These are phyloP conservation scores for Primulina eburnea DNA, from an alignment of 257 asterid species.

Conservation along the genomic window DNA sequence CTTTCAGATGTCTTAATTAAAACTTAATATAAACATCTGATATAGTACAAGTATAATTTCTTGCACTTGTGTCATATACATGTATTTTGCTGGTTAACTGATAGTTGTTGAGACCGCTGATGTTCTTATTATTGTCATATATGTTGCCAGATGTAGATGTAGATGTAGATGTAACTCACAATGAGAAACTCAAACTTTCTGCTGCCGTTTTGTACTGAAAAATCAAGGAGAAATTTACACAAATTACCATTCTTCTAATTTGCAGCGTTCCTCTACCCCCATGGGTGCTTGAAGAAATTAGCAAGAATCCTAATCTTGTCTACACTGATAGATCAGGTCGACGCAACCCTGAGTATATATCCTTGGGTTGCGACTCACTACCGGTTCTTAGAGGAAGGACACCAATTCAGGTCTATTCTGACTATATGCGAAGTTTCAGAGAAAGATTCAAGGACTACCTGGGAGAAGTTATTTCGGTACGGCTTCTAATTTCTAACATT, in stretches of 20 bases:
- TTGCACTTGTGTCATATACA: background rate
- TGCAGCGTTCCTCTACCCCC: slow-evolving; percentile 91
- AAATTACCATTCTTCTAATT: slow-evolving; percentile 12
- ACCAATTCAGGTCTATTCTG: slow-evolving; percentile 85
- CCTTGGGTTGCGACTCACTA: slow-evolving; percentile 78
- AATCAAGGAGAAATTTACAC: background rate
- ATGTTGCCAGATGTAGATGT: slow-evolving; percentile 1
- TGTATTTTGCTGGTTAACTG: background rate
- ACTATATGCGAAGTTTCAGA: slow-evolving; percentile 77
- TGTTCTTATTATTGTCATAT: background rate
- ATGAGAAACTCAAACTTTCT: background rate
- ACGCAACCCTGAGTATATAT: slow-evolving; percentile 85
- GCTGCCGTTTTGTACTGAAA: background rate
- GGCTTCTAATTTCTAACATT: slow-evolving; percentile 24
- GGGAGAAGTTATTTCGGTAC: slow-evolving; percentile 71
- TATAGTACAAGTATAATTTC: background rate
- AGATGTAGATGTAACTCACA: background rate
- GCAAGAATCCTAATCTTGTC: slow-evolving; percentile 80
- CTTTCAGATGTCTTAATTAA: background rate
- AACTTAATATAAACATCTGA: background rate
- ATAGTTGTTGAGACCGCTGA: background rate
- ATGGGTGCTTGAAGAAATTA: slow-evolving; percentile 95
- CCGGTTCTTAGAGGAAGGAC: slow-evolving; percentile 91
- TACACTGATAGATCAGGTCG: slow-evolving; percentile 85
- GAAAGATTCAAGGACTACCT: slow-evolving; percentile 61